Evolutionary conservation across 2,329 filamentous ascomycete species (phyloP).

Genomic region (Cladosporium sp.): DNA sequence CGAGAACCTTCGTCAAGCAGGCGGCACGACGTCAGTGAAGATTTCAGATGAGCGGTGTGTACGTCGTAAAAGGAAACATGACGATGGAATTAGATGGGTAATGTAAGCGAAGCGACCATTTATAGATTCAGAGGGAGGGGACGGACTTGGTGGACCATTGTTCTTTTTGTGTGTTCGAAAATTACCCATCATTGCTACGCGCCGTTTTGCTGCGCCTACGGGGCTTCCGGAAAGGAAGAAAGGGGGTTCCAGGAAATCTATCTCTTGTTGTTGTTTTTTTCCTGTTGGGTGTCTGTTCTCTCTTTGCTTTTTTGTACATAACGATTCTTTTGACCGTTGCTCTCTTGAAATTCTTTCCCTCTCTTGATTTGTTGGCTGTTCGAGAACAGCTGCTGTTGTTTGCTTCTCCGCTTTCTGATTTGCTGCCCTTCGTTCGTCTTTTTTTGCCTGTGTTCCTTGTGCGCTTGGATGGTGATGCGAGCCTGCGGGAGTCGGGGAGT

Average conservation of each 20-base stretch:
- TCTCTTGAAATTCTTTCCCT: background rate
- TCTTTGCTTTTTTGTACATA: background rate
- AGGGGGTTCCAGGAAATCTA: background rate
- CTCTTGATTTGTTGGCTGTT: background rate
- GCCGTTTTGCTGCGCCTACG: background rate
- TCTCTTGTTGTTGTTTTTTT: background rate
- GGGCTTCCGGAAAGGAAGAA: background rate
- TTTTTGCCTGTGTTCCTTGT: background rate
- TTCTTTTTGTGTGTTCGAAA: background rate
- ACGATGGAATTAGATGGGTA: background rate
- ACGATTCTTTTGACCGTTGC: background rate
- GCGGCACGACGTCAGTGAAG: constrained; percentile 13
- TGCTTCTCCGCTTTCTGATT: background rate
- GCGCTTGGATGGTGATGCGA: background rate
- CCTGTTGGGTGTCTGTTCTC: background rate
- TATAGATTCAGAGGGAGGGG: background rate
- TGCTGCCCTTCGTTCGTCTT: background rate
- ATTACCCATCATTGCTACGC: background rate
- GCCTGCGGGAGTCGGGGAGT: background rate
- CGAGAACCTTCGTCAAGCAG: constrained; percentile 16
- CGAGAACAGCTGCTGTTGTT: no score
- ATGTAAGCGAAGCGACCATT: background rate
- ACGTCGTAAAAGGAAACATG: background rate
- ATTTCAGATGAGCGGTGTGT: background rate
- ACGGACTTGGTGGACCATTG: background rate